Conservation (phyloP, 495 filamentous ascomycete species). For the Aspergillus ellipticus region DNA sequence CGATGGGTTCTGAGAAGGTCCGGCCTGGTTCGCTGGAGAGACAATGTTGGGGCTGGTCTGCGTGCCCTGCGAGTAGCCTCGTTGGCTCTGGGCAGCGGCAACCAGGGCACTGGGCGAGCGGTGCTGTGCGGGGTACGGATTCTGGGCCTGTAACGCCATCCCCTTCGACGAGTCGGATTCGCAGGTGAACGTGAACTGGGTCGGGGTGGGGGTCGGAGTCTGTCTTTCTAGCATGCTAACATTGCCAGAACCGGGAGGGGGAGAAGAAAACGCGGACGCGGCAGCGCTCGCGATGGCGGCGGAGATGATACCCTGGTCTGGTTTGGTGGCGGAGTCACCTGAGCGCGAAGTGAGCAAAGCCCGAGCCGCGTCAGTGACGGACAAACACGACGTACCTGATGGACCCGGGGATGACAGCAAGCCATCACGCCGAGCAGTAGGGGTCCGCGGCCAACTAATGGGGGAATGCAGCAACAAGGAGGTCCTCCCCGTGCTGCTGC, state of each 20-base stretch:
- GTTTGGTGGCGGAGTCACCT: slow-evolving; percentile 31
- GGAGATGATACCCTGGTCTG: slow-evolving; percentile 77
- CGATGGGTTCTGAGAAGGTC: slow-evolving; percentile 6
- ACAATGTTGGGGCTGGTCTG: slow-evolving; percentile 57
- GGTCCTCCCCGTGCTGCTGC: slow-evolving; percentile 55
- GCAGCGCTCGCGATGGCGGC: slow-evolving; percentile 87
- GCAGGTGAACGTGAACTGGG: slow-evolving; percentile 90
- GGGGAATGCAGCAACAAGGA: slow-evolving; percentile 52
- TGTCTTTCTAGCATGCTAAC: slow-evolving; percentile 72
- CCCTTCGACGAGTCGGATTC: slow-evolving; percentile 68
- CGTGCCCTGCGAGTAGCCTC: slow-evolving; percentile 51
- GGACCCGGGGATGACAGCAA: slow-evolving; percentile 37
- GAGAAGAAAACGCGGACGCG: slow-evolving; percentile 61
- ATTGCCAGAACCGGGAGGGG: slow-evolving; percentile 63
- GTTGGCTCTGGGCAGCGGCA: slow-evolving; percentile 27
- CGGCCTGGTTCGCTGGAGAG: slow-evolving; percentile 30
- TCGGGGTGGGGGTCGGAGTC: slow-evolving; percentile 59
- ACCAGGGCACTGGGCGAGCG: slow-evolving; percentile 34
- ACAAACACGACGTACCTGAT: slow-evolving; percentile 29
- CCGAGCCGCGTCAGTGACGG: not conserved
- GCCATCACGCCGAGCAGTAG: slow-evolving; percentile 37
- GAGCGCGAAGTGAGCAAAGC: slow-evolving; percentile 7
- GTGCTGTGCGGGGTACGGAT: slow-evolving; percentile 28
- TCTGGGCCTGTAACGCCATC: slow-evolving; percentile 50
- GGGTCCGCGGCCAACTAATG: slow-evolving; percentile 33